Conservation (phyloP, 1,284 basidiomycete species). For the Malassezia obtusa region DNA sequence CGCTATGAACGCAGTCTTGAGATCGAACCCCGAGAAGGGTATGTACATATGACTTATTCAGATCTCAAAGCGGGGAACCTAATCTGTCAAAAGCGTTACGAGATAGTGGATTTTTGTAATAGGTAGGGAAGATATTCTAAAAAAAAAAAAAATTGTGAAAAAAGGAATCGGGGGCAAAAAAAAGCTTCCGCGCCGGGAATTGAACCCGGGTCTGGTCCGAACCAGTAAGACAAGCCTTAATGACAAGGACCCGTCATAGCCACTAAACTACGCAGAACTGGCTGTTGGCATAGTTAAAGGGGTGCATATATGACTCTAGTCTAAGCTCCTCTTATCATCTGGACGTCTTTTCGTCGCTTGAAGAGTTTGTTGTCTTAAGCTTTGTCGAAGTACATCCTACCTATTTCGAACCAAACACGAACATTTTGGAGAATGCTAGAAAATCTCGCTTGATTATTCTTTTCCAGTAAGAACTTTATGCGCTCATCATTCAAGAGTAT, state of each 20-base stretch:
- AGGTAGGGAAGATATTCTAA: background rate
- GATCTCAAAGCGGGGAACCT: slow-evolving; percentile 54
- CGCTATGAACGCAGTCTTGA: slow-evolving; percentile 70
- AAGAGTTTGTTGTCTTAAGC: no score
- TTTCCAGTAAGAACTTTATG: no score
- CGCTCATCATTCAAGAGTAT: no score
- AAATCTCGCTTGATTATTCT: no score
- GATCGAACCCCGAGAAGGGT: slow-evolving; percentile 77
- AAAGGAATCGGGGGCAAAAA: background rate
- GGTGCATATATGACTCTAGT: background rate
- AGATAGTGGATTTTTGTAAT: slow-evolving; percentile 73
- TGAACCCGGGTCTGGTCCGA: slow-evolving; percentile 22
- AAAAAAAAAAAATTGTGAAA: background rate
- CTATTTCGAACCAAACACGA: no score
- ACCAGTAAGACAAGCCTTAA: background rate
- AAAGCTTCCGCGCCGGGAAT: slow-evolving; percentile 22
- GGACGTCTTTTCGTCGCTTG: no score
- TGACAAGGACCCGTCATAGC: slow-evolving; percentile 23
- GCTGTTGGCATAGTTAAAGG: background rate
- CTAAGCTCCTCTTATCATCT: no score
- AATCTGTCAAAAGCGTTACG: slow-evolving; percentile 78
- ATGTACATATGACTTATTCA: background rate
- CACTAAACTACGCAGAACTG: slow-evolving; percentile 22
- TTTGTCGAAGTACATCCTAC: no score
- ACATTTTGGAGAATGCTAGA: no score